phyloP scores from a whole-genome alignment of 192 early-diverging fungal genomes.

The Coemansia sp. region DNA sequence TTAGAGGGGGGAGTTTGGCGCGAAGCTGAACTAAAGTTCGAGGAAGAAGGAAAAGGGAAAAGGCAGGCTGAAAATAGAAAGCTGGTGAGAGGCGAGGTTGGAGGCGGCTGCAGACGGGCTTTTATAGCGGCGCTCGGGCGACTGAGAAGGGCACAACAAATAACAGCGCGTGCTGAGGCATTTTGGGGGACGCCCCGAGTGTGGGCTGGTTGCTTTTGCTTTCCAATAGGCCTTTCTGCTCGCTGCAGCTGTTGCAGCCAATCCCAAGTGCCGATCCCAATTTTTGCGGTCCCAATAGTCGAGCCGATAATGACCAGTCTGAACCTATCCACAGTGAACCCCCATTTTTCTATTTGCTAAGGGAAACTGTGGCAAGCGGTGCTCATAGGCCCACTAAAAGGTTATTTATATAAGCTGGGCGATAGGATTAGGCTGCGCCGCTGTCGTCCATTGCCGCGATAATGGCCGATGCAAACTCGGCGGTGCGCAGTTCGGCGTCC shows the following conservation, averaged over 20 bases:
- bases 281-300: conserved; percentile 40
- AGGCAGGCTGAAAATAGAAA: background rate
- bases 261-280: background rate
- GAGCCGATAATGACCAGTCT: conserved; percentile 54
- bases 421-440: too few species aligned
- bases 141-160: background rate
- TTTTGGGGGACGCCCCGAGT: background rate
- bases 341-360: background rate
- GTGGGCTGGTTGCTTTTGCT: background rate
- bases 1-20: background rate
- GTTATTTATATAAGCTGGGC: too few species aligned
- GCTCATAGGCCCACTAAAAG: too few species aligned
- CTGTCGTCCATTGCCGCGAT: conserved; percentile 25
- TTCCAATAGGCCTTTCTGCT: background rate
- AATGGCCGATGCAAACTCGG: conserved; percentile 41
- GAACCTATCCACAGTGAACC: background rate
- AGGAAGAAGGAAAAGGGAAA: background rate
- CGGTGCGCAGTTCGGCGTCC: conserved; percentile 24
- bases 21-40: background rate
- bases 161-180: conserved; percentile 5
- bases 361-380: background rate
- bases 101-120: background rate
- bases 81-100: background rate
- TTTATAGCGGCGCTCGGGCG: conserved; percentile 1
- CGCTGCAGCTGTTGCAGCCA: background rate